A percentile compares a stretch with the other conserved stretches of the same genome.
These are phyloP conservation scores for Floccularia luteovirens DNA, from an alignment of 768 basidiomycete genomes.

Conservation along the genomic window DNA sequence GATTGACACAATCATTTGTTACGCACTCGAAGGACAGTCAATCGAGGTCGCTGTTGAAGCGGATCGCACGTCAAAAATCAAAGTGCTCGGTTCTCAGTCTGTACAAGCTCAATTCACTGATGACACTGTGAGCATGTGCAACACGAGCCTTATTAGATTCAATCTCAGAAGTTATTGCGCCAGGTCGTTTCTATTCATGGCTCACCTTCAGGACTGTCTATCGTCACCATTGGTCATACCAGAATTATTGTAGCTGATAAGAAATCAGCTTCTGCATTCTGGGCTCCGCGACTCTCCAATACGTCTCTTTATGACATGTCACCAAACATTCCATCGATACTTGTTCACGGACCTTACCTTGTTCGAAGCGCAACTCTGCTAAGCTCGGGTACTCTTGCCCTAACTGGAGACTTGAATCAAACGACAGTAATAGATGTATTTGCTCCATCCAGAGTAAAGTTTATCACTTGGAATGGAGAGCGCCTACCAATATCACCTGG, in stretches of 20 bases:
- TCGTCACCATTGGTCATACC: slow-evolving; percentile 36
- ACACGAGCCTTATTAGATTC: neutral
- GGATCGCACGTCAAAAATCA: slow-evolving; percentile 4
- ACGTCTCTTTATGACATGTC: slow-evolving; percentile 18
- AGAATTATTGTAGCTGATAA: slow-evolving; percentile 53
- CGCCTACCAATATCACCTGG: slow-evolving; percentile 20
- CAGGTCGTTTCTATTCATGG: slow-evolving; percentile 36
- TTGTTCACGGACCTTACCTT: slow-evolving; percentile 26
- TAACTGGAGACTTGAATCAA: slow-evolving; percentile 49
- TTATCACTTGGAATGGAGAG: slow-evolving; percentile 56
- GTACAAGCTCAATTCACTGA: slow-evolving; percentile 12
- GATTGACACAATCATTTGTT: slow-evolving; percentile 26
- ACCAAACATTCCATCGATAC: slow-evolving; percentile 18
- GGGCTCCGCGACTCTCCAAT: slow-evolving; percentile 43
- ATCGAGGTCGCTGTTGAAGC: slow-evolving; percentile 18
- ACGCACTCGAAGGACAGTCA: slow-evolving; percentile 27
- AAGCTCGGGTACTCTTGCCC: slow-evolving; percentile 14
- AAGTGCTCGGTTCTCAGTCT: slow-evolving; percentile 12
- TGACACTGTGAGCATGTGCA: slow-evolving; percentile 8
- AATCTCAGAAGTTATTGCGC: neutral
- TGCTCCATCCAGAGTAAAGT: slow-evolving; percentile 31
- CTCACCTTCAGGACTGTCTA: slow-evolving; percentile 24
- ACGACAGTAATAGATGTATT: slow-evolving; percentile 47
- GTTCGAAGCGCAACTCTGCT: slow-evolving; percentile 19
- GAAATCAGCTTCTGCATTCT: slow-evolving; percentile 51